These are phyloP conservation scores for Saccharomycopsis schoenii DNA, from an alignment of 805 yeast species.

Conservation along the genomic window DNA sequence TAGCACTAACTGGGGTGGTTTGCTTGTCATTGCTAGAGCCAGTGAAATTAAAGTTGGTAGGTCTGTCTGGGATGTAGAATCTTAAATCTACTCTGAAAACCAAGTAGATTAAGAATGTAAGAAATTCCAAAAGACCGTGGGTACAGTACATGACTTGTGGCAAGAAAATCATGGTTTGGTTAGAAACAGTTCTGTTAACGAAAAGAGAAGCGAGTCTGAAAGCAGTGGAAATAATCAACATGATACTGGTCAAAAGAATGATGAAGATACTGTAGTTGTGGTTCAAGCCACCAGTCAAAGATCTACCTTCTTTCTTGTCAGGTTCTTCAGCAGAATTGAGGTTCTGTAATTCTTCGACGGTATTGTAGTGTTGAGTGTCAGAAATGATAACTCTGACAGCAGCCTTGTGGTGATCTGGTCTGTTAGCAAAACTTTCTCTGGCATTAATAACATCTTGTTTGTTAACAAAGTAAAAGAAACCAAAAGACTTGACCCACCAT, in stretches of 20 bases:
- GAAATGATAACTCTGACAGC: constrained; percentile 56
- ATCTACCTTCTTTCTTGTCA: constrained; percentile 18
- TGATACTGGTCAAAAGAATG: constrained; percentile 36
- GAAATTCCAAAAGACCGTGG: constrained; percentile 59
- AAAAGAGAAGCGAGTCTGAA: constrained; percentile 42
- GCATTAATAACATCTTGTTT: constrained; percentile 42
- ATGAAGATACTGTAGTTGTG: constrained; percentile 42
- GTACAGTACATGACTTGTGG: constrained; percentile 55
- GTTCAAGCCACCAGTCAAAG: constrained; percentile 21
- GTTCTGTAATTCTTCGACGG: constrained; percentile 24
- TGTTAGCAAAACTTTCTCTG: constrained; percentile 34
- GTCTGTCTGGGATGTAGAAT: constrained; percentile 63
- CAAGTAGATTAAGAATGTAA: constrained; percentile 47
- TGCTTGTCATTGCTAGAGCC: background rate
- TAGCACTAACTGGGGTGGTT: background rate
- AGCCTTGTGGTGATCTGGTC: constrained; percentile 30
- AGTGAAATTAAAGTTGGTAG: background rate
- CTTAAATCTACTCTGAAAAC: constrained; percentile 63
- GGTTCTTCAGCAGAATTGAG: constrained; percentile 22
- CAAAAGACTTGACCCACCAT: constrained; percentile 66
- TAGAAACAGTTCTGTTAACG: constrained; percentile 21
- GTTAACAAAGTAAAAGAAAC: constrained; percentile 47
- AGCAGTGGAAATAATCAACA: constrained; percentile 41
- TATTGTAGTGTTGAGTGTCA: constrained; percentile 32
- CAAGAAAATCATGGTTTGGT: constrained; percentile 35